Conservation (phyloP, 1,284 basidiomycete genomes). For the Austroboletus rostrupii region DNA sequence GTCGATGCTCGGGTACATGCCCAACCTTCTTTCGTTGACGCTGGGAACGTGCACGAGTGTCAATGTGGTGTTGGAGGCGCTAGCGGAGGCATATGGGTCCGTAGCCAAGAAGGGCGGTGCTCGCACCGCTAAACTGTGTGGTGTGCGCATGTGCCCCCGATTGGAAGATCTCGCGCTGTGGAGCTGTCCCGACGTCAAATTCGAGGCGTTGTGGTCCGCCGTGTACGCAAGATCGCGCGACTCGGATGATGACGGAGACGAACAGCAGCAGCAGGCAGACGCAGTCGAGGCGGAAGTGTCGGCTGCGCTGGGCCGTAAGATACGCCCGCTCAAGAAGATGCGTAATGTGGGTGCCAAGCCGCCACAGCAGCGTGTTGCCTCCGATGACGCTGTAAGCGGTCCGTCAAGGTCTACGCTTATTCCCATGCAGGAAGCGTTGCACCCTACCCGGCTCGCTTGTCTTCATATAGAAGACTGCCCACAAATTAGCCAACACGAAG, state of each 20-base stretch:
- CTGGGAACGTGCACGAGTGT: slow-evolving; percentile 33
- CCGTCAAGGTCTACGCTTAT: slow-evolving; percentile 33
- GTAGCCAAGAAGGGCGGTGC: slow-evolving; percentile 8
- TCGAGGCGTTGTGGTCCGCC: slow-evolving; percentile 32
- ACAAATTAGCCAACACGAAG: slow-evolving; percentile 35
- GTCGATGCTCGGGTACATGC: slow-evolving; percentile 38
- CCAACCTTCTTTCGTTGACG: slow-evolving; percentile 34
- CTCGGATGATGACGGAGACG: slow-evolving; percentile 13
- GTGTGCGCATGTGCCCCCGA: slow-evolving; percentile 43
- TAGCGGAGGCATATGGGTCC: slow-evolving; percentile 30
- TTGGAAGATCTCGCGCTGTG: slow-evolving; percentile 47
- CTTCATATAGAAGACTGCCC: slow-evolving; percentile 37
- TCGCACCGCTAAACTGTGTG: slow-evolving; percentile 11
- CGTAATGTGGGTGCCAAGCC: slow-evolving; percentile 13
- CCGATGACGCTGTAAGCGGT: slow-evolving; percentile 8
- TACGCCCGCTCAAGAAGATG: slow-evolving; percentile 30
- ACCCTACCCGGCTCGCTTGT: slow-evolving; percentile 36
- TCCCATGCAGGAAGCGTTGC: slow-evolving; percentile 32
- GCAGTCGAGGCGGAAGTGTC: slow-evolving; percentile 21
- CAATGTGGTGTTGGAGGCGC: slow-evolving; percentile 21
- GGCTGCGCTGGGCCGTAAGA: slow-evolving; percentile 30
- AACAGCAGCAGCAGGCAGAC: slow-evolving; percentile 6
- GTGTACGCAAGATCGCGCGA: slow-evolving; percentile 37
- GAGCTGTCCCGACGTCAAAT: slow-evolving; percentile 43
- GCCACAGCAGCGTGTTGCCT: slow-evolving; percentile 11